Evolutionary conservation across 163 green algal genomes (phyloP), one percentile per base, ranked within the genome.

Genomic region (Botryococcus braunii): DNA sequence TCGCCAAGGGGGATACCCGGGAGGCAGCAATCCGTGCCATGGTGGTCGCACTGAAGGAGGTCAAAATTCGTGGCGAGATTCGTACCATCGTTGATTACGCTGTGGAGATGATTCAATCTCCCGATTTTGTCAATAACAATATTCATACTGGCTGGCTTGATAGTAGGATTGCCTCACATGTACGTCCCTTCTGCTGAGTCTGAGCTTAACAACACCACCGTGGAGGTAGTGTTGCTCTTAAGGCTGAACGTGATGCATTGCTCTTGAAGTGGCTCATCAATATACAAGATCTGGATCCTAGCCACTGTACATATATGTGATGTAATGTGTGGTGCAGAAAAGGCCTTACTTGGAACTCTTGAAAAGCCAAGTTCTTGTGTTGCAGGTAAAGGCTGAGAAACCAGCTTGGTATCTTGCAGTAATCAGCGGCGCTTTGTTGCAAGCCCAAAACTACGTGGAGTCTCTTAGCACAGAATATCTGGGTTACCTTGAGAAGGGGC

Each of bases 131-230:
- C 32, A 63, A 63, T 65, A 91, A 95, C 74, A 66, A 77, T 23
- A 89, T 98, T 62, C 88, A 98, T 83, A 99, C 94, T 0, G 88
- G 90, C 65, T 99, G 94, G 94, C 83, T 99, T 66, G 94, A 99
- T 81, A 73, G 65, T 0, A 83, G 94, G 66, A 98, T 99, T 70
- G 86, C 91, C 1, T 73, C 78, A 1, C 78, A 84, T 60, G 78
- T 88, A 46, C 62, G 71, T 34, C 36, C 5, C 39, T 3, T 25
- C 17, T 61, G 23, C 7, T 52, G 13, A 17, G 13, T 52, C 43
- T 17, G 43, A 13, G 13, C 17, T 17, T 17, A 52, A 52, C 43
- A 17, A 27, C 13, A 27, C 43, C 43, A 52, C 13, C 13, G 43
- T 13, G 17, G 43, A 52, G 13, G 43, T 27, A 52, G 43, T 52